Conservation (phyloP, 1,139 yeast genomes). For the Scheffersomyces titani region DNA sequence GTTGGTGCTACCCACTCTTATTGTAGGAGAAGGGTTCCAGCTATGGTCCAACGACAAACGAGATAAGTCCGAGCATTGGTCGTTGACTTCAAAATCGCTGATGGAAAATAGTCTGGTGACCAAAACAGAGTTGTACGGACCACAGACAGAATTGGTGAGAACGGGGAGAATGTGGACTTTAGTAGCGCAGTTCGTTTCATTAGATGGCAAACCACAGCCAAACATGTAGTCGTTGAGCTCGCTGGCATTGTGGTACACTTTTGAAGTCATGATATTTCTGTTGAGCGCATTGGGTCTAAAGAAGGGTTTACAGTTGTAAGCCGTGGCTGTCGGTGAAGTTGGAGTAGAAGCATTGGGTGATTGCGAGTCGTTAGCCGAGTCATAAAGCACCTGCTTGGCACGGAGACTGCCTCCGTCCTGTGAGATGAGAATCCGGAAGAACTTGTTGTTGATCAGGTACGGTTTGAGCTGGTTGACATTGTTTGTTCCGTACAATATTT, state of each 20-base stretch:
- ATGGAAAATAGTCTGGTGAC: constrained; percentile 49
- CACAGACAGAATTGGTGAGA: constrained; percentile 30
- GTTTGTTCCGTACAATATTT: constrained; percentile 44
- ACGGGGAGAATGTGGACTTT: constrained; percentile 52
- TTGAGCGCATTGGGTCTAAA: constrained; percentile 4
- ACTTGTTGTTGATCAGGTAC: constrained; percentile 31
- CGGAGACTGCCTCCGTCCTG: constrained; percentile 57
- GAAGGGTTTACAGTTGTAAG: constrained; percentile 2
- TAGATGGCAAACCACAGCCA: constrained; percentile 57
- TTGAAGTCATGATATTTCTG: constrained; percentile 20
- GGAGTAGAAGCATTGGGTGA: background rate
- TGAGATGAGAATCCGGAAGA: constrained; percentile 46
- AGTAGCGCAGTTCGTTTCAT: constrained; percentile 45
- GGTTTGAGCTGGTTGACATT: constrained; percentile 31
- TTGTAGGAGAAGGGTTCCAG: constrained; percentile 39
- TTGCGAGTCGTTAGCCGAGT: constrained; percentile 33
- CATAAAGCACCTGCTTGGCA: constrained; percentile 50
- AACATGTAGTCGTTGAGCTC: constrained; percentile 56
- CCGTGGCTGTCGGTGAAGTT: constrained; percentile 1
- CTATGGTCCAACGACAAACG: constrained; percentile 5
- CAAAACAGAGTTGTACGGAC: constrained; percentile 37
- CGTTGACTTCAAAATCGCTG: constrained; percentile 23
- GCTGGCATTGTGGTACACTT: constrained; percentile 38
- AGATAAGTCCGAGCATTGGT: constrained; percentile 7
- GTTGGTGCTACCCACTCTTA: constrained; percentile 21